Evolutionary conservation across 2,329 filamentous ascomycete genomes (phyloP), one percentile per base, ranked within the genome.

Genomic region (Madurella mycetomatis): DNA sequence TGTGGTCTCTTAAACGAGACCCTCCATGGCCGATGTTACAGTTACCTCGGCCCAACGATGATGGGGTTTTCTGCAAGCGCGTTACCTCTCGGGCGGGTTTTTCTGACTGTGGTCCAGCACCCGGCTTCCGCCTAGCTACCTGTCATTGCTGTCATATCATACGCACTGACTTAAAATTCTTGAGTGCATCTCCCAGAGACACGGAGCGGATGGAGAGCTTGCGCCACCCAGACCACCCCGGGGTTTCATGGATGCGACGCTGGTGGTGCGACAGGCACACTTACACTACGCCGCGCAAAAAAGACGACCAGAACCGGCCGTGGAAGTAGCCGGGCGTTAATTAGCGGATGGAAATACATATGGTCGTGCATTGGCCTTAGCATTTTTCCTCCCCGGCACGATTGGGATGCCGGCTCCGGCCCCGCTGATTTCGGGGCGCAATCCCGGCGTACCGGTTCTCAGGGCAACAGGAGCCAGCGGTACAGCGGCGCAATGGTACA

Each of bases 351-450:
- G 25, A 7, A 25, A 37, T 37, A 12, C 34, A 58, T 54, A 51
- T 46, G 43, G 34, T 47, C 44, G 44, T 49, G 53, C 51, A 40
- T 53, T 48, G 50, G 49, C 43, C 49, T 41, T 9, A 49, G 49
- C 48, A 56, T 54, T 56, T 44, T 53, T 54, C 41, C 51, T 54
- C 43, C 51, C 56, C 60, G 53, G 58, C 47, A 50, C 25, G 17
- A 53, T 49, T 49, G 47, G 53, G 50, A 49, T 55, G 48, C 52
- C 54, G 54, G 55, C 54, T 52, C 53, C 53, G 52, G 47, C 47
- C 56, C 56, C 59, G 53, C 55, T 39, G 15, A 41, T 57, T 57
- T 63, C 60, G 60, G 60, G 52, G 55, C 58, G 58, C 49, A 40
- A 52, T 63, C 55, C 61, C 60, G 61, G 49, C 8, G 34, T 37